Percentiles rank a stretch among this genome's conserved stretches.
phyloP scores from a whole-genome alignment of 306 rosid species.

The Oxytropis ochrocephala region DNA sequence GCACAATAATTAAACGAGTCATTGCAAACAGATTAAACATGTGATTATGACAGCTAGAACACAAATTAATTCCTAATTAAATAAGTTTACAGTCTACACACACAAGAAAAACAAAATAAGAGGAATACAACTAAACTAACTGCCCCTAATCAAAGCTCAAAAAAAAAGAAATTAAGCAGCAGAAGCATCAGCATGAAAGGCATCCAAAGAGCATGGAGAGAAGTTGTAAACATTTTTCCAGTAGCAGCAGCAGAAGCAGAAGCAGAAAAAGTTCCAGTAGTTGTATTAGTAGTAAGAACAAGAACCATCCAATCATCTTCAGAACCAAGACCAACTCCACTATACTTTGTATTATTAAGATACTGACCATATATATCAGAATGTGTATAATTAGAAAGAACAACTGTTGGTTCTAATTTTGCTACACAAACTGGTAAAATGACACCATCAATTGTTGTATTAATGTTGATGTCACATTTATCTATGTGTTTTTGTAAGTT shows the following conservation, averaged over 20 bases:
- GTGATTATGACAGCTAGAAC: neutral
- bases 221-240: no score
- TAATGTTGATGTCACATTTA: conserved; percentile 48
- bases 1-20: neutral
- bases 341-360: conserved; percentile 54
- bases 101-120: neutral
- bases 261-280: conserved; percentile 47
- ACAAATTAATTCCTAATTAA: neutral
- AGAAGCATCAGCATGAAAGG: neutral
- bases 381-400: conserved; percentile 51
- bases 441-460: conserved; percentile 42
- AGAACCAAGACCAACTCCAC: conserved; percentile 67
- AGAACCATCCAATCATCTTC: conserved; percentile 85
- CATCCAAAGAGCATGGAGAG: conserved; percentile 5
- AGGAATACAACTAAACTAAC: neutral
- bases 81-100: conserved; percentile 5
- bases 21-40: neutral
- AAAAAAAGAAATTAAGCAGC: neutral
- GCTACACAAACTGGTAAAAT: conserved; percentile 59
- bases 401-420: conserved; percentile 31
- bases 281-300: conserved; percentile 46
- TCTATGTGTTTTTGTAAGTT: conserved; percentile 32
- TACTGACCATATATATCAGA: conserved; percentile 32
- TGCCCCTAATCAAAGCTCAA: neutral
- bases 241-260: conserved; percentile 21